phyloP scores from a whole-genome alignment of 2,329 filamentous ascomycete species.

The Colletotrichum trifolii region DNA sequence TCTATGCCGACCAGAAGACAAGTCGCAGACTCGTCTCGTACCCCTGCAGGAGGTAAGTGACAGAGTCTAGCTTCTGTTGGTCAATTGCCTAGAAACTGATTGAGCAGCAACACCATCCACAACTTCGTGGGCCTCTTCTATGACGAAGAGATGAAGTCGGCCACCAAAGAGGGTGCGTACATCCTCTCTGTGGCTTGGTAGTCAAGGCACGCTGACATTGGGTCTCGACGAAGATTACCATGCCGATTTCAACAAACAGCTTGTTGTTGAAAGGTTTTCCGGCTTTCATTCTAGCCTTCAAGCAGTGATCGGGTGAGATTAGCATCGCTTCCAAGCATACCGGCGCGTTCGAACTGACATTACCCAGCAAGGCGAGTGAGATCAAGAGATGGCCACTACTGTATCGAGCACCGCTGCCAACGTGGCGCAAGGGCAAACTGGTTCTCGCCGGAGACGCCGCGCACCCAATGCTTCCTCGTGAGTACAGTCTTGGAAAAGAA shows the following conservation, averaged over 20 bases:
- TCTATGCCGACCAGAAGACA: slow-evolving; percentile 32
- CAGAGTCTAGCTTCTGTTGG: too few relatives aligned
- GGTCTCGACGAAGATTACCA: slow-evolving; percentile 13
- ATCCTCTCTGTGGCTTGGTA: too few relatives aligned
- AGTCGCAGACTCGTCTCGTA: slow-evolving; percentile 46
- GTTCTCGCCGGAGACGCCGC: slow-evolving; percentile 50
- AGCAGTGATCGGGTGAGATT: slow-evolving; percentile 43
- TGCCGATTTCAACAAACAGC: slow-evolving; percentile 40
- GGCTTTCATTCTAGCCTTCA: slow-evolving; percentile 43
- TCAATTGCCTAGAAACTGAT: slow-evolving; percentile 1
- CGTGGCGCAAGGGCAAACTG: slow-evolving; percentile 47
- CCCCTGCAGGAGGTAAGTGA: slow-evolving; percentile 45
- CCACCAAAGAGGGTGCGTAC: slow-evolving; percentile 25
- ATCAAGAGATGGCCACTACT: slow-evolving; percentile 49
- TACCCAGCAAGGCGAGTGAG: slow-evolving; percentile 47
- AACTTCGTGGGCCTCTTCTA: slow-evolving; percentile 49
- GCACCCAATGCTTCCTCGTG: slow-evolving; percentile 52
- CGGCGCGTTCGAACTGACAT: background rate
- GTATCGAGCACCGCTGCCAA: slow-evolving; percentile 46
- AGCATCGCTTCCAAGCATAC: background rate
- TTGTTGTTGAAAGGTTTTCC: slow-evolving; percentile 42
- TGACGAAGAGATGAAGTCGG: slow-evolving; percentile 38
- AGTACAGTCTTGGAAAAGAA: slow-evolving; percentile 13
- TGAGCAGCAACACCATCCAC: slow-evolving; percentile 44
- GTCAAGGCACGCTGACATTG: background rate